These are phyloP conservation scores for Hydnum rufescens DNA, from an alignment of 768 basidiomycete species.

Conservation along the genomic window DNA sequence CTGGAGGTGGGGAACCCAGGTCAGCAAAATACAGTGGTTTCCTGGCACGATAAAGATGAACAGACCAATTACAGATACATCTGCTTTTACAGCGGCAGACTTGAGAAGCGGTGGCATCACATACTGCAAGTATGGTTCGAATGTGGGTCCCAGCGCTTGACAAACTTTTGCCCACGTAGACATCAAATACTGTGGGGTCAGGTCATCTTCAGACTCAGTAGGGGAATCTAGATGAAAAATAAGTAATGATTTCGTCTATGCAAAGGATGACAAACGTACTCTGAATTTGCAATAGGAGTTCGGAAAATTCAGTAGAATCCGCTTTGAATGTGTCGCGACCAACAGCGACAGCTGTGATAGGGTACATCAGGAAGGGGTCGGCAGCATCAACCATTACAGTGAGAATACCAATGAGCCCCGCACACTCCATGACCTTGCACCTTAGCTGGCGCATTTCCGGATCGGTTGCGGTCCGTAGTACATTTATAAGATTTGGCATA, in stretches of 20 bases:
- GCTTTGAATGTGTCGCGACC: slow-evolving; percentile 60
- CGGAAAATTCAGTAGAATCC: slow-evolving; percentile 51
- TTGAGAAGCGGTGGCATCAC: slow-evolving; percentile 66
- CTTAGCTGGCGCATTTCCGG: slow-evolving; percentile 46
- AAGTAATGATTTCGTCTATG: not conserved
- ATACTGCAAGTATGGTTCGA: slow-evolving; percentile 66
- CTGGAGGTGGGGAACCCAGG: not conserved
- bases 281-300: slow-evolving; percentile 57
- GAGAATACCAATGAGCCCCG: slow-evolving; percentile 54
- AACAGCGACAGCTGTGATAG: slow-evolving; percentile 54
- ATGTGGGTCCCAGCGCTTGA: slow-evolving; percentile 66
- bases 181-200: slow-evolving; percentile 50
- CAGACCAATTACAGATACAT: slow-evolving; percentile 53
- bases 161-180: slow-evolving; percentile 81
- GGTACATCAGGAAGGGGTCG: not conserved
- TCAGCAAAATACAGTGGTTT: not conserved
- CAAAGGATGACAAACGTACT: slow-evolving; percentile 25
- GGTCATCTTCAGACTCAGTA: slow-evolving; percentile 36
- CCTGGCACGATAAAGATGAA: slow-evolving; percentile 5
- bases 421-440: slow-evolving; percentile 77
- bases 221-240: not conserved
- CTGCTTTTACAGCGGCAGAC: slow-evolving; percentile 62
- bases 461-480: slow-evolving; percentile 51
- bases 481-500: slow-evolving; percentile 63
- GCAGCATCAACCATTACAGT: slow-evolving; percentile 4